Conservation (phyloP, 2,329 filamentous ascomycete genomes). For the Tolypocladium amazonense region DNA sequence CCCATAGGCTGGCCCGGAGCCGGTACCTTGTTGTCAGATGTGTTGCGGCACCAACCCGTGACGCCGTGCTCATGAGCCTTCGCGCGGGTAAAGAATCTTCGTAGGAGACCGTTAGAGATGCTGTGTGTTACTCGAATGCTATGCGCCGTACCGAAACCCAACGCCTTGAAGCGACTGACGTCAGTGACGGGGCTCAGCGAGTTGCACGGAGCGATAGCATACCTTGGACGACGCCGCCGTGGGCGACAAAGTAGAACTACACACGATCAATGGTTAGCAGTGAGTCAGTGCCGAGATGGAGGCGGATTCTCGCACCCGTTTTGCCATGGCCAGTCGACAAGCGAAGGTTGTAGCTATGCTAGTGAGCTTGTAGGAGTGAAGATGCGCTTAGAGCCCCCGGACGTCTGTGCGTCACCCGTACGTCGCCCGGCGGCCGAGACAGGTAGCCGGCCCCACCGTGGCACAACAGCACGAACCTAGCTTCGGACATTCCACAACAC, state of each 20-base stretch:
- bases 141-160: conserved; percentile 35
- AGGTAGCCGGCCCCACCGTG: not conserved
- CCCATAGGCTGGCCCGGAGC: no score
- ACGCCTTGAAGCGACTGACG: conserved; percentile 32
- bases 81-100: conserved; percentile 43
- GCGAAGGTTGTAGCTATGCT: not conserved
- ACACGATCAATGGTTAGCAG: not conserved
- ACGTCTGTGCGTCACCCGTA: not conserved
- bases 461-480: not conserved
- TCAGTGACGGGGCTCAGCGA: not conserved
- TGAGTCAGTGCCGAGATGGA: not conserved
- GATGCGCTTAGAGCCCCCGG: not conserved
- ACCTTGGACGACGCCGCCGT: conserved; percentile 60
- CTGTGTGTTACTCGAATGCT: no score
- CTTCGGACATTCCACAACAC: no score
- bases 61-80: conserved; percentile 38
- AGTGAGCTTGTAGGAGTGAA: not conserved
- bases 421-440: not conserved
- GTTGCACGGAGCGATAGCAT: conserved; percentile 6
- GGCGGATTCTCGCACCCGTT: conserved; percentile 17
- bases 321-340: conserved; percentile 13
- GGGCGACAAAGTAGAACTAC: conserved; percentile 52
- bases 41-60: conserved; percentile 54
- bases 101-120: not conserved
- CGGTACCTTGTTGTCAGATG: conserved; percentile 40